Conservation (phyloP, 2,329 filamentous ascomycete genomes). For the Aspergillus versicolor region DNA sequence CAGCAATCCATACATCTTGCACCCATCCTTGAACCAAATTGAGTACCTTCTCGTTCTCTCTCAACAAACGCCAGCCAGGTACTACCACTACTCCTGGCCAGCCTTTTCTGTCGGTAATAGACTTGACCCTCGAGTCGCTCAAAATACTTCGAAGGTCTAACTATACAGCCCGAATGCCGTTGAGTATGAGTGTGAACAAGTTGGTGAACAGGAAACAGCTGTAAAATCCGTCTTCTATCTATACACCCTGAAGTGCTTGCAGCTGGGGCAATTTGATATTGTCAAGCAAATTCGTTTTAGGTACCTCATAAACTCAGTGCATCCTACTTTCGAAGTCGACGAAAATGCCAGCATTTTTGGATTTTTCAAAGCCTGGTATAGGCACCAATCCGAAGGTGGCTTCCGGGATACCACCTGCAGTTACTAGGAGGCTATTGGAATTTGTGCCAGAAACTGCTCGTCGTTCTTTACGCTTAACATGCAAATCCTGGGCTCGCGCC, state of each 20-base stretch:
- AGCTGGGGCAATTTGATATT: background rate
- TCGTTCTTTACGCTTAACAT: constrained; percentile 31
- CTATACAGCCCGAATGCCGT: background rate
- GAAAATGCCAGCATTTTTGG: constrained; percentile 1
- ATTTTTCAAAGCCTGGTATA: background rate
- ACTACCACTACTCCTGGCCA: background rate
- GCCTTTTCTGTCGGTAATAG: background rate
- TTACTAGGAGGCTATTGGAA: constrained; percentile 12
- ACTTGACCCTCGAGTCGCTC: background rate
- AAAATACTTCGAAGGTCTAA: background rate
- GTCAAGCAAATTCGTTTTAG: background rate
- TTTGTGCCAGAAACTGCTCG: constrained; percentile 9
- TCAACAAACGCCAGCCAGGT: background rate
- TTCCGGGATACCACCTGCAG: constrained; percentile 7
- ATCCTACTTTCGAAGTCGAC: background rate
- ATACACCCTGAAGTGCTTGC: background rate
- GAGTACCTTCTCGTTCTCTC: background rate
- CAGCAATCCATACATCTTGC: background rate
- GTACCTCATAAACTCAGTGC: background rate
- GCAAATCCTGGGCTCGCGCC: constrained; percentile 34
- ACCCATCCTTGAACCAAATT: background rate
- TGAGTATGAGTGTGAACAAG: constrained; percentile 3
- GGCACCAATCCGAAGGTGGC: background rate
- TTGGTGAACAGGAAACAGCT: background rate
- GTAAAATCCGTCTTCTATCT: background rate